Conservation (phyloP, 75 land plant genomes). For the Pinus albicaulis region DNA sequence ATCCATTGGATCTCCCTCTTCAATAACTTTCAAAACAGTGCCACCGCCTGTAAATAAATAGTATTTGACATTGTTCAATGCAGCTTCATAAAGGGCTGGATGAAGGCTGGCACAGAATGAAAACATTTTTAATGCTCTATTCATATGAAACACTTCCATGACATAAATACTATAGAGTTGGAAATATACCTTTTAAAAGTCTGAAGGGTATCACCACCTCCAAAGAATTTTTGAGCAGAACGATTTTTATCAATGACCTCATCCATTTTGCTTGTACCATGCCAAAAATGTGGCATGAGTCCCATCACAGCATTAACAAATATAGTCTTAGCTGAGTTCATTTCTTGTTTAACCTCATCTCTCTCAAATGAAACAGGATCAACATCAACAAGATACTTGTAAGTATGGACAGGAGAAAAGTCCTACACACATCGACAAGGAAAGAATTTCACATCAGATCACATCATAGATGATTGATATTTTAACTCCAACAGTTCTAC, state of each 20-base stretch:
- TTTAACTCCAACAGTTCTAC: neutral
- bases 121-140: too few relatives aligned
- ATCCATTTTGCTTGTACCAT: conserved; percentile 19
- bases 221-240: too few relatives aligned
- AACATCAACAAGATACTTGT: conserved; percentile 36
- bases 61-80: too few relatives aligned
- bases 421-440: conserved; percentile 1
- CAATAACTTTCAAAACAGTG: too few relatives aligned
- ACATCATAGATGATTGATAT: neutral
- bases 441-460: neutral
- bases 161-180: too few relatives aligned
- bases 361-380: conserved; percentile 40
- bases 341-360: conserved; percentile 14
- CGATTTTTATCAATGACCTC: conserved; percentile 8
- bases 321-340: conserved; percentile 27
- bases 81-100: too few relatives aligned
- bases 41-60: too few relatives aligned
- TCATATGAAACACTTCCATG: too few relatives aligned
- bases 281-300: conserved; percentile 40
- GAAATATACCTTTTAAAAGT: too few relatives aligned
- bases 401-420: conserved; percentile 23
- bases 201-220: too few relatives aligned
- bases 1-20: too few relatives aligned
- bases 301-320: conserved; percentile 15
- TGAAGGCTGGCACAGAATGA: too few relatives aligned